These are phyloP conservation scores for Myxozyma lipomycoides DNA, from an alignment of 805 yeast species.

Conservation along the genomic window DNA sequence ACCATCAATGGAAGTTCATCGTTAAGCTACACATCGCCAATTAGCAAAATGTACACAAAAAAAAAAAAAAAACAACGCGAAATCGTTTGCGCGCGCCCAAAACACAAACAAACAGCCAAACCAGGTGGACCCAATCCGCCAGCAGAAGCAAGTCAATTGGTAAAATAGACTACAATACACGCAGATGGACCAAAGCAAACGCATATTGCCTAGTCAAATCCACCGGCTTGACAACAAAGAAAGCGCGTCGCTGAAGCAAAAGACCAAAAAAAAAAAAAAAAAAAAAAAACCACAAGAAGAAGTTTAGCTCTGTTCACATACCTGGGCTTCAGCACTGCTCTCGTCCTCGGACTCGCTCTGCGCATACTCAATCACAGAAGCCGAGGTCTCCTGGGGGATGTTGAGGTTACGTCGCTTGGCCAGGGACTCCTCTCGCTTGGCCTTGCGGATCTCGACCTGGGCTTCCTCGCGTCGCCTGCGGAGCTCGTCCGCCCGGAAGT, in stretches of 20 bases:
- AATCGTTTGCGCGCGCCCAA: not conserved
- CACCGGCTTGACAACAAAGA: too few species aligned
- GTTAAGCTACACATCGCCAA: constrained; percentile 32
- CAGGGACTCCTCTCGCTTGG: constrained; percentile 90
- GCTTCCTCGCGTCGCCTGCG: constrained; percentile 97
- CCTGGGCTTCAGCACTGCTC: constrained; percentile 33
- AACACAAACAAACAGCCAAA: not conserved
- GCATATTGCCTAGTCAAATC: too few species aligned
- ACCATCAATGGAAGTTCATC: constrained; percentile 81
- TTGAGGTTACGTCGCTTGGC: constrained; percentile 85
- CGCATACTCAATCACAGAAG: constrained; percentile 34
- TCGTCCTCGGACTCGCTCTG: constrained; percentile 49
- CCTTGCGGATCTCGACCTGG: constrained; percentile 93
- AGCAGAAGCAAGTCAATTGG: not conserved
- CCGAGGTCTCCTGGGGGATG: constrained; percentile 35
- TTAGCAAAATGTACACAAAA: not conserved
- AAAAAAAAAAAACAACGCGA: too few species aligned
- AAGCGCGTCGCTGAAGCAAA: too few species aligned
- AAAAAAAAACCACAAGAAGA: constrained; percentile 3
- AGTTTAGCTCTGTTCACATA: too few species aligned
- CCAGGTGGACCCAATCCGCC: not conserved
- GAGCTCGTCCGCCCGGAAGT: constrained; percentile 91
- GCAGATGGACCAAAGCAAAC: too few species aligned
- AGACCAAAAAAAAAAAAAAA: constrained; percentile 1
- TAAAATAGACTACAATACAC: too few species aligned